These are phyloP conservation scores for Dalbergia oliveri DNA, from an alignment of 306 rosid species.

Conservation along the genomic window DNA sequence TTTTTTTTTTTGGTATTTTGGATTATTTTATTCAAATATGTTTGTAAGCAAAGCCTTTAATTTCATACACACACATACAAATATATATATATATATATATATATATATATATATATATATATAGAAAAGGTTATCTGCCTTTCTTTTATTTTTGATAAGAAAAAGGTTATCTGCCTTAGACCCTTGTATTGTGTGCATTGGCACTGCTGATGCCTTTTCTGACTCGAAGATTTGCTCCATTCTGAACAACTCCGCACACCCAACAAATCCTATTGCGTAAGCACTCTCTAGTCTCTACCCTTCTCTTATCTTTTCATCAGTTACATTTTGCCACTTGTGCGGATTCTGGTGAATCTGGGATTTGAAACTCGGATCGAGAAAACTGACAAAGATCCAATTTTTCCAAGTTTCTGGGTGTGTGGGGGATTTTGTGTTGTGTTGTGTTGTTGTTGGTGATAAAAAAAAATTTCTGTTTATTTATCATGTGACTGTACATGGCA, in stretches of 20 bases:
- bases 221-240: slow-evolving; percentile 38
- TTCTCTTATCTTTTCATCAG: not conserved
- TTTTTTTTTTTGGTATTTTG: too few relatives aligned
- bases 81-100: too few relatives aligned
- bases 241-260: slow-evolving; percentile 27
- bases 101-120: too few relatives aligned
- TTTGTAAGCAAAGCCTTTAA: slow-evolving; percentile 14
- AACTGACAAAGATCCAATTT: not conserved
- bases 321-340: slow-evolving; percentile 29
- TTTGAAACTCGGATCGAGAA: slow-evolving; percentile 29
- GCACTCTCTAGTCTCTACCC: slow-evolving; percentile 34
- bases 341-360: slow-evolving; percentile 30
- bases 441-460: not conserved
- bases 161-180: not conserved
- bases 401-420: slow-evolving; percentile 2
- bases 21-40: not conserved
- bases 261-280: slow-evolving; percentile 48
- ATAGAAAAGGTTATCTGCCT: too few relatives aligned
- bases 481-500: not conserved
- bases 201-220: slow-evolving; percentile 39
- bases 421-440: not conserved
- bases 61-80: too few relatives aligned
- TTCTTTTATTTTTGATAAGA: too few relatives aligned
- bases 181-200: slow-evolving; percentile 26
- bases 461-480: not conserved